These are phyloP conservation scores for Hypoxylon rickii DNA, from an alignment of 495 filamentous ascomycete genomes.

Conservation along the genomic window DNA sequence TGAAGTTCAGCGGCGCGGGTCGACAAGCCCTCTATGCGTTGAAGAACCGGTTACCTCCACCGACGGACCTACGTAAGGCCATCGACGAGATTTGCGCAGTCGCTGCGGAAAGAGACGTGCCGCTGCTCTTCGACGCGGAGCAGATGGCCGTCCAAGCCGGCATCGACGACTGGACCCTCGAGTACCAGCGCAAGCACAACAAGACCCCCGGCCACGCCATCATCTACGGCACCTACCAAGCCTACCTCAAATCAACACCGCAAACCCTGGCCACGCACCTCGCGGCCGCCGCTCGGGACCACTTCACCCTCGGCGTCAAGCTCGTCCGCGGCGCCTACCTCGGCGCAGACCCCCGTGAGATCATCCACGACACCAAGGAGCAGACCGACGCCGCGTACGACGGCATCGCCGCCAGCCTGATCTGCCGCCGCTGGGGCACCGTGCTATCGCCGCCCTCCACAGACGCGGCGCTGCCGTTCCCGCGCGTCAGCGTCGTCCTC, in stretches of 20 bases:
- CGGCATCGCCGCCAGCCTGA: constrained; percentile 42
- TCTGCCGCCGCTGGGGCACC: constrained; percentile 51
- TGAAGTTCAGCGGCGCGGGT: constrained; percentile 95
- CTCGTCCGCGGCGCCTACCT: constrained; percentile 93
- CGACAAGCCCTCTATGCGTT: constrained; percentile 70
- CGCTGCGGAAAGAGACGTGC: constrained; percentile 69
- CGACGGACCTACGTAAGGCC: constrained; percentile 64
- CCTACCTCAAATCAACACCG: constrained; percentile 77
- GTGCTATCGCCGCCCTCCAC: constrained; percentile 45
- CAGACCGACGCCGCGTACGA: constrained; percentile 64
- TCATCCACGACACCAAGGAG: constrained; percentile 80
- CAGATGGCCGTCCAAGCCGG: constrained; percentile 79
- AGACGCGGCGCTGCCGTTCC: constrained; percentile 50
- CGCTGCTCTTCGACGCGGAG: constrained; percentile 88
- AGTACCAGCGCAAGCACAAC: constrained; percentile 80
- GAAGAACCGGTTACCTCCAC: constrained; percentile 60
- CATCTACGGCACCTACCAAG: constrained; percentile 76
- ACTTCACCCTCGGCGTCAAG: constrained; percentile 85
- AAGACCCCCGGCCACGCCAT: constrained; percentile 52
- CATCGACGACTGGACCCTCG: constrained; percentile 83
- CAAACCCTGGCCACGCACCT: constrained; percentile 69
- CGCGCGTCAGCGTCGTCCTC: constrained; percentile 71
- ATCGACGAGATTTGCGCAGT: constrained; percentile 78
- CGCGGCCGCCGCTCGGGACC: constrained; percentile 63
- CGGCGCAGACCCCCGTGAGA: constrained; percentile 72